Conservation (phyloP, 129 eudicot species). For the Flaveria trinervia region DNA sequence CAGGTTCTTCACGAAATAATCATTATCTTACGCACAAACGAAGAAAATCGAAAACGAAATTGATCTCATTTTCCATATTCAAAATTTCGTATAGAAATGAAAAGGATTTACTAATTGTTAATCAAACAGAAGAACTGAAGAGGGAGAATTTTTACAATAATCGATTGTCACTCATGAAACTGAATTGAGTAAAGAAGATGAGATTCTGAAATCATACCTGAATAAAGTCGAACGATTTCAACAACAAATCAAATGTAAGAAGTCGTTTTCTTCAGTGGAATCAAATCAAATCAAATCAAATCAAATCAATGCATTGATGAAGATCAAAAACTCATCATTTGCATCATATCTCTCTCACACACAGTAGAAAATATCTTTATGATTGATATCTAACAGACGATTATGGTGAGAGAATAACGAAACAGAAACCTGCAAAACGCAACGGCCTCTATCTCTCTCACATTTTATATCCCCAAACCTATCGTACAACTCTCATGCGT, state of each 20-base stretch:
- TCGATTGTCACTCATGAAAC: background rate
- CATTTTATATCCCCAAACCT: background rate
- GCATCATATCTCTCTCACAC: background rate
- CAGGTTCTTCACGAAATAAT: slow-evolving; percentile 52
- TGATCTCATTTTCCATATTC: slow-evolving; percentile 23
- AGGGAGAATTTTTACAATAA: slow-evolving; percentile 1
- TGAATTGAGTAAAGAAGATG: background rate
- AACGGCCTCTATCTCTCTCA: slow-evolving; percentile 31
- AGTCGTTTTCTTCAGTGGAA: background rate
- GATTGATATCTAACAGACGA: slow-evolving; percentile 18
- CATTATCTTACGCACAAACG: slow-evolving; percentile 2
- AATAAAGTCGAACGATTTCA: background rate
- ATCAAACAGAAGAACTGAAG: background rate
- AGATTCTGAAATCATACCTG: background rate
- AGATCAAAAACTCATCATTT: slow-evolving; percentile 18
- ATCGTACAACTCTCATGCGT: background rate
- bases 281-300: slow-evolving; percentile 10
- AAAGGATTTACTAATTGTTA: slow-evolving; percentile 2
- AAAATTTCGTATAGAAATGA: background rate
- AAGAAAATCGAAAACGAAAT: background rate
- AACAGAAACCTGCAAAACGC: slow-evolving; percentile 29
- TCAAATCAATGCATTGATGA: slow-evolving; percentile 19
- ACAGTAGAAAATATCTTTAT: slow-evolving; percentile 7
- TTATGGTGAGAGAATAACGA: slow-evolving; percentile 19
- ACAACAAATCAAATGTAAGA: too few species aligned